Base-by-base conservation (phyloP, 2,329 filamentous ascomycete genomes). In the Fusarium torulosum region DNA sequence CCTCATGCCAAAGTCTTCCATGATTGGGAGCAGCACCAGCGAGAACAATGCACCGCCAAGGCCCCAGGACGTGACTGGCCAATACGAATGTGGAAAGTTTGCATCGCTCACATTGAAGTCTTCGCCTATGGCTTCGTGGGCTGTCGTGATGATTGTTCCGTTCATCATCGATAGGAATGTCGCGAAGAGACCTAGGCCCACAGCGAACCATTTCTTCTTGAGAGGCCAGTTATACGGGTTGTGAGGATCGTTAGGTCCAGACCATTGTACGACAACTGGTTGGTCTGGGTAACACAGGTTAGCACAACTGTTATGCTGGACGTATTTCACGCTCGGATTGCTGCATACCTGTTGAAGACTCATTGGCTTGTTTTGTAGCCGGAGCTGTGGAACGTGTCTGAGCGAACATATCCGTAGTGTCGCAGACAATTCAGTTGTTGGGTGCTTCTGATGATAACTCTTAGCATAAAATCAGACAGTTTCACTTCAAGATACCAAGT, bases 1-100 rank as follows among this genome's bases (percentile, higher is more conserved):
- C 17, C 65, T 47, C 50, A 67, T 64, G 1, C 65, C 65, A 2
- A 67, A 67, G 0, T 67, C 65, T 21, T 67, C 65, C 64, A 67
- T 67, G 0, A 67, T 67, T 0, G 65, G 64, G 1, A 67, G 59
- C 0, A 67, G 15, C 0, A 67, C 52, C 3, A 67, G 21, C 2
- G 65, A 67, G 10, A 64, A 67, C 0, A 67, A 4, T 0, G 63
- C 65, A 3, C 65, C 63, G 0, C 65, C 65, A 0, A 67, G 4
- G 0, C 63, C 65, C 65, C 65, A 67, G 0, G 65, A 67, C 3
- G 64, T 15, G 4, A 67, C 65, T 0, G 65, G 65, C 65, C 65
- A 67, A 7, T 67, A 67, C 4, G 64, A 67, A 3, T 67, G 59
- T 3, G 65, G 59, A 0, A 67, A 67, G 3, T 41, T 40, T 6